phyloP scores from a whole-genome alignment of 768 basidiomycete species.

The Lactarius trivialis region DNA sequence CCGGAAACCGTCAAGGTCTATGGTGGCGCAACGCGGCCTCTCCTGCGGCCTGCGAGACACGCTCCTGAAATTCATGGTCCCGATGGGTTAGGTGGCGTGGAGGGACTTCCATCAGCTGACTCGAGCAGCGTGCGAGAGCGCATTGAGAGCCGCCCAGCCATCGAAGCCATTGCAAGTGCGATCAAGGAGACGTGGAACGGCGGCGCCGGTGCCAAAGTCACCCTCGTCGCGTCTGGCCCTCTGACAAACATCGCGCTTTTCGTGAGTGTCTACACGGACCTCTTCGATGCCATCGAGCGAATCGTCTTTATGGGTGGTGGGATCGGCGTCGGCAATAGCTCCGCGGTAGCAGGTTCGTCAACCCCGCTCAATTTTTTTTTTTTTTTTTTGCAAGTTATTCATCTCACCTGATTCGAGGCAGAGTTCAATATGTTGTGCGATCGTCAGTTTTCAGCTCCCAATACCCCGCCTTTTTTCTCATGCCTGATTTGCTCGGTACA shows the following conservation, averaged over 20 bases:
- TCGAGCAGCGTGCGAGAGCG: constrained; percentile 44
- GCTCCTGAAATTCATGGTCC: constrained; percentile 77
- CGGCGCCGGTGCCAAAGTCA: constrained; percentile 54
- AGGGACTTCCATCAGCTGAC: constrained; percentile 56
- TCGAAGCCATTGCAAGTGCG: constrained; percentile 61
- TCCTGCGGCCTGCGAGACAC: constrained; percentile 53
- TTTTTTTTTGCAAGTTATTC: not conserved
- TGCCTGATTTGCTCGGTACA: constrained; percentile 31
- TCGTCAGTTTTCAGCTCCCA: constrained; percentile 43
- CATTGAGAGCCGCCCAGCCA: constrained; percentile 47
- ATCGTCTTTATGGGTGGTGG: constrained; percentile 92
- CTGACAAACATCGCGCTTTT: constrained; percentile 68
- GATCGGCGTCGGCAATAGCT: constrained; percentile 75
- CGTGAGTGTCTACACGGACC: constrained; percentile 39
- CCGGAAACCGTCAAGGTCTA: constrained; percentile 51
- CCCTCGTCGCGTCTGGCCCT: constrained; percentile 71
- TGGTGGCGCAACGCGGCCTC: constrained; percentile 63
- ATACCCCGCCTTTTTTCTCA: too few relatives aligned
- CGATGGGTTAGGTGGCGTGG: constrained; percentile 80
- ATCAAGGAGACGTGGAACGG: constrained; percentile 51
- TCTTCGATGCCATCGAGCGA: constrained; percentile 52
- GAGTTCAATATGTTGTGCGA: constrained; percentile 82
- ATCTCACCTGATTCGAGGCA: constrained; percentile 22
- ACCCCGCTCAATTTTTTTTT: constrained; percentile 16
- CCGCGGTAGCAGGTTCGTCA: constrained; percentile 56